Conservation (phyloP, 2,329 filamentous ascomycete genomes). For the Sporothrix inflata region DNA sequence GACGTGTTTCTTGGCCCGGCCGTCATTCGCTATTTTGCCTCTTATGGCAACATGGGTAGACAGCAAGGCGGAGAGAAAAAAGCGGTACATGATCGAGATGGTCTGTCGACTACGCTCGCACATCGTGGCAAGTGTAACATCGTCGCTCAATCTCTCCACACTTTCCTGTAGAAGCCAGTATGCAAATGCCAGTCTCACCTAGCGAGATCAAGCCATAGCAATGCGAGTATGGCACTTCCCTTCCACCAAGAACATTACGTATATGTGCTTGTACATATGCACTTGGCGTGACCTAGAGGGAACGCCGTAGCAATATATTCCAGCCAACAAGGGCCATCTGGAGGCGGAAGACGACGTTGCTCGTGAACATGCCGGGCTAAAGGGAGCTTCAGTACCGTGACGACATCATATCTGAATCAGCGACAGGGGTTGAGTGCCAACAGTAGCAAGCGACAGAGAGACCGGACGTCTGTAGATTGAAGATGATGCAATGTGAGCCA, state of each 20-base stretch:
- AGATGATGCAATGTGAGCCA: background rate
- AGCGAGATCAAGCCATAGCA: background rate
- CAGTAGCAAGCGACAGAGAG: background rate
- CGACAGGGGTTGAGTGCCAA: background rate
- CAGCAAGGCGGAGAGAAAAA: background rate
- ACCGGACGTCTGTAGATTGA: background rate
- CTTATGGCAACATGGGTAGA: background rate
- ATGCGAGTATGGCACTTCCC: background rate
- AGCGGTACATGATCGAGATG: background rate
- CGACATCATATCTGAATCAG: background rate
- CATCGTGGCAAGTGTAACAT: constrained; percentile 8
- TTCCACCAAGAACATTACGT: background rate
- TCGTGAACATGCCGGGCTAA: background rate
- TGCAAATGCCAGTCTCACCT: background rate
- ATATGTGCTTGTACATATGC: background rate
- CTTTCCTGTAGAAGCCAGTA: background rate
- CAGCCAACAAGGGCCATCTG: background rate
- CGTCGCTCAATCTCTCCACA: no score
- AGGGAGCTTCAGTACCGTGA: background rate
- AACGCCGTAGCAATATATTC: background rate
- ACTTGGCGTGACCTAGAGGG: background rate
- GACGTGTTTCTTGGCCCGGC: background rate
- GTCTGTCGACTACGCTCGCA: background rate
- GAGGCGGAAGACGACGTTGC: background rate
- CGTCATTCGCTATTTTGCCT: background rate